Evolutionary conservation across 257 asterid species (phyloP).

Genomic region (Solanum chaucha): DNA sequence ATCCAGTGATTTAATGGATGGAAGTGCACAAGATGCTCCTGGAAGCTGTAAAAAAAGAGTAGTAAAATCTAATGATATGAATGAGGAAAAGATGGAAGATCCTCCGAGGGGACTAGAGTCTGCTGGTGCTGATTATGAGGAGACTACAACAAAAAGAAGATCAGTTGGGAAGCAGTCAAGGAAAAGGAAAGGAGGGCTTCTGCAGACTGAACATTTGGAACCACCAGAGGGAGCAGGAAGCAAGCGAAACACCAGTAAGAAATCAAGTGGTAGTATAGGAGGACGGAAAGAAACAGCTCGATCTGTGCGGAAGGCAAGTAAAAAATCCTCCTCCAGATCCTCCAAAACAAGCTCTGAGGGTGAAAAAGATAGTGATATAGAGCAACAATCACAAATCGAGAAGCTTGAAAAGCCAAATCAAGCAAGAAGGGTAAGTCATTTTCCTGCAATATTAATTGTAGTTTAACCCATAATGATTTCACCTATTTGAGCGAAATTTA

Average conservation of each 20-base stretch:
- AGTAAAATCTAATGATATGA: conserved; percentile 19
- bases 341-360: conserved; percentile 24
- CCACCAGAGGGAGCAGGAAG: conserved; percentile 11
- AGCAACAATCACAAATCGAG: conserved; percentile 21
- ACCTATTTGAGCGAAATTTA: background rate
- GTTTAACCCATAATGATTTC: background rate
- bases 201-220: conserved; percentile 6
- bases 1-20: conserved; percentile 41
- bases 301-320: conserved; percentile 27
- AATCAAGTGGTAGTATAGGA: conserved; percentile 19
- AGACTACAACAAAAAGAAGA: conserved; percentile 6
- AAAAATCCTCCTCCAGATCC: conserved; percentile 11
- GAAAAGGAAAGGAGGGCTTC: conserved; percentile 22
- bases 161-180: conserved; percentile 22
- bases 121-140: conserved; percentile 12
- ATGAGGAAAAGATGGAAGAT: conserved; percentile 15
- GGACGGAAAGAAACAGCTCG: conserved; percentile 19
- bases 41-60: conserved; percentile 41
- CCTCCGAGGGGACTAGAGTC: conserved; percentile 12
- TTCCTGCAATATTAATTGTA: background rate
- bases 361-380: conserved; percentile 16
- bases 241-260: conserved; percentile 7
- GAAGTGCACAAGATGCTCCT: conserved; percentile 22
- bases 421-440: conserved; percentile 57
- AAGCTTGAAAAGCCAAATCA: conserved; percentile 26